Evolutionary conservation across 2,329 filamentous ascomycete species (phyloP).

Genomic region (Diaporthe sp.): DNA sequence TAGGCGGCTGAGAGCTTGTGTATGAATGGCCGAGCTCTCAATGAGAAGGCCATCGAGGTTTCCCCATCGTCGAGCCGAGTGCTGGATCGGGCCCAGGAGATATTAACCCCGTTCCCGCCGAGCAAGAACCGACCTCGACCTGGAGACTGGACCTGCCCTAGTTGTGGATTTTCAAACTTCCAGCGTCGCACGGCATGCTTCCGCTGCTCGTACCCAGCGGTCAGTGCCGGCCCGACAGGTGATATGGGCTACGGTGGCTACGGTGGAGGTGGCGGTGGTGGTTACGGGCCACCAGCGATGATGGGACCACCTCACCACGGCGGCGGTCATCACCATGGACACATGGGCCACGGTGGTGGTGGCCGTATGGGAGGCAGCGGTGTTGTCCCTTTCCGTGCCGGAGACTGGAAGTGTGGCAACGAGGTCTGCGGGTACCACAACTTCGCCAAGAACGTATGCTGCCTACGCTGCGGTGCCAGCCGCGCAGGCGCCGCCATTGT

Average conservation of each 20-base stretch:
- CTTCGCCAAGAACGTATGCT: slow-evolving; percentile 99
- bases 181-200: slow-evolving; percentile 98
- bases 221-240: slow-evolving; percentile 79
- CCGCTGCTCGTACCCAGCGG: slow-evolving; percentile 98
- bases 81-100: slow-evolving; percentile 93
- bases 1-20: slow-evolving; percentile 97
- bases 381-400: slow-evolving; percentile 95
- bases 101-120: slow-evolving; percentile 96
- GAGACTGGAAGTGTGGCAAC: slow-evolving; percentile 98
- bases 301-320: slow-evolving; percentile 85
- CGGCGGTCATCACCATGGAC: slow-evolving; percentile 69
- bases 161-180: slow-evolving; percentile 99
- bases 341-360: slow-evolving; percentile 61
- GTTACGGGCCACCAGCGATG: slow-evolving; percentile 81
- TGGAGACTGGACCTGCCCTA: slow-evolving; percentile 99
- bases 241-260: slow-evolving; percentile 71
- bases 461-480: slow-evolving; percentile 94
- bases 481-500: slow-evolving; percentile 94
- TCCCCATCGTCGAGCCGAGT: slow-evolving; percentile 98
- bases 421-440: slow-evolving; percentile 99
- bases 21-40: slow-evolving; percentile 98
- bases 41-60: slow-evolving; percentile 99
- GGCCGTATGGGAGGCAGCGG: slow-evolving; percentile 86
- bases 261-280: slow-evolving; percentile 66
- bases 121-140: slow-evolving; percentile 98